Evolutionary conservation across 2,329 filamentous ascomycete genomes (phyloP).

Genomic region (Penicillium sp.): DNA sequence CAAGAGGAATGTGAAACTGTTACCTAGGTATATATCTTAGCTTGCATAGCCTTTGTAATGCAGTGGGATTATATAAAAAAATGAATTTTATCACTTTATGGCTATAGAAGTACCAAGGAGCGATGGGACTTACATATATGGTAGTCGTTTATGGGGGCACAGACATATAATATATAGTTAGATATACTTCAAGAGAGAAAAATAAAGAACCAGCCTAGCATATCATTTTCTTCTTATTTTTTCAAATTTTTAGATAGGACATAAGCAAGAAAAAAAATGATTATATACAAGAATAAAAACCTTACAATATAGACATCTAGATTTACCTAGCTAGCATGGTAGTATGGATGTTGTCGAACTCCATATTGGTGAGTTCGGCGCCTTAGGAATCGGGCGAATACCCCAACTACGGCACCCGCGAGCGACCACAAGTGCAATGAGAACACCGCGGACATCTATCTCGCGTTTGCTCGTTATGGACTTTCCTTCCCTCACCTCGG

Average conservation of each 20-base stretch:
- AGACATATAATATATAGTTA: background rate
- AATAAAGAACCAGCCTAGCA: background rate
- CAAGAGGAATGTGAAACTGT: background rate
- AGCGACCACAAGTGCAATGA: background rate
- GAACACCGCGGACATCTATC: background rate
- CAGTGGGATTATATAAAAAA: accelerated
- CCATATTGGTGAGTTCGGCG: background rate
- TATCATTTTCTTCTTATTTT: background rate
- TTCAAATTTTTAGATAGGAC: background rate
- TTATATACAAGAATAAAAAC: no score
- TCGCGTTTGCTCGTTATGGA: background rate
- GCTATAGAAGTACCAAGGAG: background rate
- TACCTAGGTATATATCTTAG: background rate
- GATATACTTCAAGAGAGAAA: background rate
- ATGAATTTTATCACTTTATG: background rate
- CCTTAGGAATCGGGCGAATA: background rate
- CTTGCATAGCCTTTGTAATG: no score
- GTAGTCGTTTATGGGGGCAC: background rate
- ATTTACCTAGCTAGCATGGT: no score
- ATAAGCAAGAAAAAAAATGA: background rate
- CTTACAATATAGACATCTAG: background rate
- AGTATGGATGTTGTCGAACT: background rate
- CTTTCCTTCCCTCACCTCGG: background rate
- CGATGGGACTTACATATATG: no score
- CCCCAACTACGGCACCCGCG: background rate